Evolutionary conservation across 108 stramenopile species (phyloP).

Genomic region (Phaeodactylum tricornutum): DNA sequence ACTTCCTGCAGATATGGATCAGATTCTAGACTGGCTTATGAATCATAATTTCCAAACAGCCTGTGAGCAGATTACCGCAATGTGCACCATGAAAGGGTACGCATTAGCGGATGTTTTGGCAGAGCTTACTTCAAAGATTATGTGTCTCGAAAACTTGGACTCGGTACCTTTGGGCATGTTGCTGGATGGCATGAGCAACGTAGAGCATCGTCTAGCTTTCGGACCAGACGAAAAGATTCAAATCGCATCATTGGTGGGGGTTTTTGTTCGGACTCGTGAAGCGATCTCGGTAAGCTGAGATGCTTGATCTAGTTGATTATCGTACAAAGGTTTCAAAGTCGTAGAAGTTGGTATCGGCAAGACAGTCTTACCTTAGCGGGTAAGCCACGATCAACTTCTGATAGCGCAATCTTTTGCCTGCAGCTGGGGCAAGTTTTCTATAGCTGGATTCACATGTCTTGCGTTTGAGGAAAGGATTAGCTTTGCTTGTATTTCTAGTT

Average conservation of each 20-base stretch:
- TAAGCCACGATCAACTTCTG: no score
- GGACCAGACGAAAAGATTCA: conserved; percentile 77
- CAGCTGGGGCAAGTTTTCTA: no score
- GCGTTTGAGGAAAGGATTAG: no score
- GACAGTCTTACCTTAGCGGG: no score
- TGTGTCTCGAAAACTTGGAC: conserved; percentile 42
- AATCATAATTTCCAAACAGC: conserved; percentile 57
- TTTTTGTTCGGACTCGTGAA: conserved; percentile 66
- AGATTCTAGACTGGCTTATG: conserved; percentile 50
- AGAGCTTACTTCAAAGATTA: conserved; percentile 32
- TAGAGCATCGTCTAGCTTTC: conserved; percentile 69
- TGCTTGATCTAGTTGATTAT: no score
- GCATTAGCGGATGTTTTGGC: conserved; percentile 67
- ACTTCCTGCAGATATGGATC: conserved; percentile 54
- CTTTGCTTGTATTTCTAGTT: no score
- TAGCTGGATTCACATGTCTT: no score
- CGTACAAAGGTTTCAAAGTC: no score
- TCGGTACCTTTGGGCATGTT: conserved; percentile 45
- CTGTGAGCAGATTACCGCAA: conserved; percentile 29
- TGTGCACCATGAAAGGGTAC: conserved; percentile 69
- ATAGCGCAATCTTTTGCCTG: no score
- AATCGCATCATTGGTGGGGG: conserved; percentile 66
- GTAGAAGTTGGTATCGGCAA: no score
- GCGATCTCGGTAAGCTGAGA: no score
- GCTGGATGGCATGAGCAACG: conserved; percentile 69